Conservation (phyloP, 768 basidiomycete genomes). For the Lentinula detonsa region DNA sequence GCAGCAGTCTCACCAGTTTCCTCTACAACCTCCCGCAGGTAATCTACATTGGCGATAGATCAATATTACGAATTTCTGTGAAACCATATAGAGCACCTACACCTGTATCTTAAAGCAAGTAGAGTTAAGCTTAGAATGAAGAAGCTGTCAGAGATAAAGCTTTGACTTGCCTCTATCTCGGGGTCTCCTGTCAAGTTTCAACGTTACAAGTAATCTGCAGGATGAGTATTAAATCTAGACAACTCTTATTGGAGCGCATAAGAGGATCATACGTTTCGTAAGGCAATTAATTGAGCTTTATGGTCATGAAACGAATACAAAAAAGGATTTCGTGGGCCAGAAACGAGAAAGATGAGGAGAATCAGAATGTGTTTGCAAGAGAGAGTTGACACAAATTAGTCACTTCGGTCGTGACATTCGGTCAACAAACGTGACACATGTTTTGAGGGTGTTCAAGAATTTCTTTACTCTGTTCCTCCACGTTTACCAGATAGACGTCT, state of each 20-base stretch:
- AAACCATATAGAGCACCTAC: not conserved
- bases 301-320: conserved; percentile 5
- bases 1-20: not conserved
- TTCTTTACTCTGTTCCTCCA: not conserved
- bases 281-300: conserved; percentile 3
- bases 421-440: not conserved
- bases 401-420: not conserved
- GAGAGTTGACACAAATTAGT: not conserved
- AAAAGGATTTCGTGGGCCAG: not conserved
- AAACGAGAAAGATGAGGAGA: not conserved
- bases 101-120: not conserved
- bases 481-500: not conserved
- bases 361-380: conserved; percentile 1
- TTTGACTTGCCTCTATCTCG: not conserved
- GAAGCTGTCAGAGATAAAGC: not conserved
- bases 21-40: not conserved
- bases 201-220: conserved; percentile 3
- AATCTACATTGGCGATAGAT: not conserved
- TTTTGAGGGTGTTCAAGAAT: not conserved
- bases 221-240: not conserved
- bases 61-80: not conserved
- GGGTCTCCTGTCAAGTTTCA: not conserved
- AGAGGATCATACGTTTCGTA: not conserved
- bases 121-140: not conserved
- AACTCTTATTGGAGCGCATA: not conserved